Evolutionary conservation across 2,329 filamentous ascomycete species (phyloP), one percentile per base, ranked within the genome.

Genomic region (Neurospora sp.): DNA sequence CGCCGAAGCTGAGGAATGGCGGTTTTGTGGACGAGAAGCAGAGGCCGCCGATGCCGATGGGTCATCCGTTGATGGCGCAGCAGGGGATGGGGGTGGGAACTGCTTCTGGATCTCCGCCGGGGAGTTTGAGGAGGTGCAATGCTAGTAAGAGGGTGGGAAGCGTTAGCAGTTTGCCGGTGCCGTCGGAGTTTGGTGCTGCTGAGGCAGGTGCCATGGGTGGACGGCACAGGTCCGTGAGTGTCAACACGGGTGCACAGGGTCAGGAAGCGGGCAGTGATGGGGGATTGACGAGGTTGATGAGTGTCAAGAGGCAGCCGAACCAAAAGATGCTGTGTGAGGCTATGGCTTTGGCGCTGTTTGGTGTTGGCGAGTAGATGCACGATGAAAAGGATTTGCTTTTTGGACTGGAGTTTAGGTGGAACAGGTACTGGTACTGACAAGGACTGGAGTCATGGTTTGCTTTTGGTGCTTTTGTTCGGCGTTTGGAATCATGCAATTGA

Each of bases 291-390:
- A 69, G 74, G 39, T 36, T 75, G 41, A 66, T 75, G 40, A 75
- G 74, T 40, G 70, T 74, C 39, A 75, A 71, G 67, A 66, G 67
- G 37, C 23, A 62, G 28, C 74, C 74, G 2, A 73, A 68, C 28
- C 72, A 71, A 12, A 72, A 70, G 8, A 69, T 75, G 2, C 39
- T 75, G 36, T 73, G 73, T 8, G 74, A 75, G 66, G 74, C 74
- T 15, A 75, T 75, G 74, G 72, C 74, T 4, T 46, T 75, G 70
- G 74, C 74, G 0, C 17, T 75, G 67, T 75, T 75, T 57, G 69
- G 74, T 1, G 71, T 75, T 6, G 71, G 70, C 62, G 74, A 73
- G 67, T 62, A n/a, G 52, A 57, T 17, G 23, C 0, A 17, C 3
- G 5, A 8, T 1, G 46, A 10, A 17, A 36, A 33, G 11, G 4